These are phyloP conservation scores for Vitis hybrid DNA, from an alignment of 177 flowering plant species.

Conservation along the genomic window DNA sequence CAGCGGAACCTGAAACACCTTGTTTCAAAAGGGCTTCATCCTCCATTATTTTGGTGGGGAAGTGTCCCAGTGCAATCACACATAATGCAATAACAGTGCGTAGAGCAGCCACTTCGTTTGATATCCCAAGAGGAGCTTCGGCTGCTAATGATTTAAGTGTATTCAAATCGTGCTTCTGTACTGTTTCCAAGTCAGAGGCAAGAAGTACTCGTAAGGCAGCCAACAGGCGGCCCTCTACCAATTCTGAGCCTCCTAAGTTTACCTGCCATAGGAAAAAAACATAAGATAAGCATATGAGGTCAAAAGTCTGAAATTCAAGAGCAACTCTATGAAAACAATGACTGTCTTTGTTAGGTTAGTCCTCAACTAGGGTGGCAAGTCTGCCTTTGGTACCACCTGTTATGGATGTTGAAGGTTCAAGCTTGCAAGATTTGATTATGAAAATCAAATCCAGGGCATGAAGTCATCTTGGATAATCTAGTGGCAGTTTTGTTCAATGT, in stretches of 20 bases:
- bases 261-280: slow-evolving; percentile 43
- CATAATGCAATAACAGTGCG: slow-evolving; percentile 75
- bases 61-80: slow-evolving; percentile 66
- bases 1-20: slow-evolving; percentile 42
- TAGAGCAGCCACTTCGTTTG: slow-evolving; percentile 60
- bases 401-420: neutral
- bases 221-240: slow-evolving; percentile 77
- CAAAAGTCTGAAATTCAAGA: neutral
- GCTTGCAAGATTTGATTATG: neutral
- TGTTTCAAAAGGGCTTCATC: slow-evolving; percentile 61
- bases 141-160: slow-evolving; percentile 61
- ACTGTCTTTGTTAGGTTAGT: neutral
- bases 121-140: slow-evolving; percentile 76
- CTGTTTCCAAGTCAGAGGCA: slow-evolving; percentile 46
- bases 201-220: slow-evolving; percentile 84
- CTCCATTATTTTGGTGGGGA: slow-evolving; percentile 87
- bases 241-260: slow-evolving; percentile 70
- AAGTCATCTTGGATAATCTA: no score
- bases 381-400: neutral
- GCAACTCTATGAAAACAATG: neutral
- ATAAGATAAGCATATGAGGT: neutral
- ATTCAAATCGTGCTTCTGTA: slow-evolving; percentile 49
- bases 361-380: neutral
- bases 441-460: neutral
- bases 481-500: no score